phyloP scores from a whole-genome alignment of 352 stramenopile species.

The Globisporangium nunn region DNA sequence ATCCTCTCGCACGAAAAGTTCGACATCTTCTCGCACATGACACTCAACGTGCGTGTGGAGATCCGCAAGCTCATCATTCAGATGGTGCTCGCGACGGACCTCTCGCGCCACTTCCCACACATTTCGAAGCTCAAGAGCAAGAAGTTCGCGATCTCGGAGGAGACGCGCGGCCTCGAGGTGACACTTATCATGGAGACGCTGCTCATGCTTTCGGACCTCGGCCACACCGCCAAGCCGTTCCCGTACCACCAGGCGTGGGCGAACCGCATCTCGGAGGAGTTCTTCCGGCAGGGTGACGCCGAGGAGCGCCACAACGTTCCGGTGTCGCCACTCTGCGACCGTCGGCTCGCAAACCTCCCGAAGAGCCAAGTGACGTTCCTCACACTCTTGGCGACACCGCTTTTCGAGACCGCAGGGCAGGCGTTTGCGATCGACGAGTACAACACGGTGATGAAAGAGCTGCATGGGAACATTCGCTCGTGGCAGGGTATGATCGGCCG shows the following conservation, averaged over 20 bases:
- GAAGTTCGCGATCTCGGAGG: conserved; percentile 43
- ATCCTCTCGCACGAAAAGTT: conserved; percentile 54
- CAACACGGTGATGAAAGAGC: conserved; percentile 32
- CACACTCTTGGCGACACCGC: conserved; percentile 47
- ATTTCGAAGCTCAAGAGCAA: conserved; percentile 70
- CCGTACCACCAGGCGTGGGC: conserved; percentile 51
- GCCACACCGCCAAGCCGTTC: conserved; percentile 62
- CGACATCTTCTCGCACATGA: conserved; percentile 57
- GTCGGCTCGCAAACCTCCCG: conserved; percentile 45
- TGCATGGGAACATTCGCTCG: conserved; percentile 41
- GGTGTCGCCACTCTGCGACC: conserved; percentile 55
- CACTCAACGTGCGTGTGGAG: conserved; percentile 18
- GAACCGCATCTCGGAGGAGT: conserved; percentile 60
- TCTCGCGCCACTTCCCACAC: conserved; percentile 63
- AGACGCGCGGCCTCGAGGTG: conserved; percentile 41
- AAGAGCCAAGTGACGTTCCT: conserved; percentile 65
- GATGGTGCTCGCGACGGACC: conserved; percentile 72
- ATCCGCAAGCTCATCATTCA: conserved; percentile 68
- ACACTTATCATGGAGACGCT: conserved; percentile 70
- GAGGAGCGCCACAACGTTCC: conserved; percentile 47
- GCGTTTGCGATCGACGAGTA: conserved; percentile 62
- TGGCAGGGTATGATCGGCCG: conserved; percentile 43
- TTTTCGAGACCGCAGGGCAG: conserved; percentile 54
- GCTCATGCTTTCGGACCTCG: conserved; percentile 60
- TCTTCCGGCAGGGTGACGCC: conserved; percentile 56